phyloP scores from a whole-genome alignment of 2,329 filamentous ascomycete genomes.

The Colletotrichum paranaense region DNA sequence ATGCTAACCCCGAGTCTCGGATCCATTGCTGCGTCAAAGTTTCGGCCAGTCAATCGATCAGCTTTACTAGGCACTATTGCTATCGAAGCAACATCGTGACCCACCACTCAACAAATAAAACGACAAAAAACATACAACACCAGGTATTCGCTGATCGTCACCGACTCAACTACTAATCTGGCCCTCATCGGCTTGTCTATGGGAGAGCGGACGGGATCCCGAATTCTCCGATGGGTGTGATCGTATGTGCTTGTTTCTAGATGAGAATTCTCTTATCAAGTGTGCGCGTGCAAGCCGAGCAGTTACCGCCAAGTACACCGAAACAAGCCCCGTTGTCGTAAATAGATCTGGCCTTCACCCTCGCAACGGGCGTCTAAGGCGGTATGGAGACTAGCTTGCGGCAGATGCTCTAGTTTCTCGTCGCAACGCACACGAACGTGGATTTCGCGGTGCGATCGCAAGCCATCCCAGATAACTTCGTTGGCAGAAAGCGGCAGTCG shows the following conservation, averaged over 20 bases:
- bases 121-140: too few relatives aligned
- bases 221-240: too few relatives aligned
- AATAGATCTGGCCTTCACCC: constrained; percentile 48
- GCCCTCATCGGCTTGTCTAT: too few relatives aligned
- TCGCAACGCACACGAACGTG: constrained; percentile 45
- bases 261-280: too few relatives aligned
- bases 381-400: constrained; percentile 46
- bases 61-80: too few relatives aligned
- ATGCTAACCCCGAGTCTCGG: constrained; percentile 50
- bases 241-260: too few relatives aligned
- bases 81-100: too few relatives aligned
- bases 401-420: constrained; percentile 45
- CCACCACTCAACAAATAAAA: too few relatives aligned
- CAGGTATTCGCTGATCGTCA: too few relatives aligned
- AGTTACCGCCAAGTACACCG: constrained; percentile 44
- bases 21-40: constrained; percentile 44
- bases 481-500: constrained; percentile 52
- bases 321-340: constrained; percentile 34
- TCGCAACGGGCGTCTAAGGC: constrained; percentile 45
- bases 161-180: too few relatives aligned
- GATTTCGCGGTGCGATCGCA: constrained; percentile 46
- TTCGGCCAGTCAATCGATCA: constrained; percentile 38
- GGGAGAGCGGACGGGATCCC: too few relatives aligned
- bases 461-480: constrained; percentile 51
- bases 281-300: constrained; percentile 37